A percentile compares a stretch with the other conserved stretches of the same genome.
phyloP scores from a whole-genome alignment of 305 asterid genomes.

The Coffea humblotiana region DNA sequence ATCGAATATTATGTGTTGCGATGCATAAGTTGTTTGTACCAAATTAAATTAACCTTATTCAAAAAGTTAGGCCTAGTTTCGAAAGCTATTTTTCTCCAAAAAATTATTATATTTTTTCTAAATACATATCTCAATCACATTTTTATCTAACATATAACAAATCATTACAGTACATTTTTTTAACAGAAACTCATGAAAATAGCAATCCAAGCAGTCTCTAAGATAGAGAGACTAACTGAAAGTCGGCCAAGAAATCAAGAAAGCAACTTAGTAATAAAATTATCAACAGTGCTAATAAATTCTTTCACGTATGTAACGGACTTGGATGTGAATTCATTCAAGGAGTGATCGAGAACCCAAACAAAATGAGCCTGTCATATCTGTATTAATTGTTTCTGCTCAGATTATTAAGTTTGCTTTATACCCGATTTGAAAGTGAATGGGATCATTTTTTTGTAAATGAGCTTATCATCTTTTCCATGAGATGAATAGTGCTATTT shows the following conservation, averaged over 20 bases:
- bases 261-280: background rate
- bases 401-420: too few relatives aligned
- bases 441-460: background rate
- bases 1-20: background rate
- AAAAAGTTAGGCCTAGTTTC: too few relatives aligned
- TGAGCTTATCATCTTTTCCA: background rate
- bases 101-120: too few relatives aligned
- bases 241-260: too few relatives aligned
- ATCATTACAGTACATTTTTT: too few relatives aligned
- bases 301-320: too few relatives aligned
- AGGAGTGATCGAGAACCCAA: background rate
- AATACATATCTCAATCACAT: too few relatives aligned
- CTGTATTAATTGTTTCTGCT: too few relatives aligned
- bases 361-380: background rate
- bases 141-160: too few relatives aligned
- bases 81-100: too few relatives aligned
- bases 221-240: background rate
- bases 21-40: background rate
- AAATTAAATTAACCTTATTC: background rate
- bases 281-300: background rate
- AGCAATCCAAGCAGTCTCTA: background rate
- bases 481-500: too few relatives aligned
- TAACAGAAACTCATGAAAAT: background rate
- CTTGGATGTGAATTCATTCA: too few relatives aligned
- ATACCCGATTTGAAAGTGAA: background rate